Conservation (phyloP, 129 eudicot genomes). For the Escallonia herrerae region DNA sequence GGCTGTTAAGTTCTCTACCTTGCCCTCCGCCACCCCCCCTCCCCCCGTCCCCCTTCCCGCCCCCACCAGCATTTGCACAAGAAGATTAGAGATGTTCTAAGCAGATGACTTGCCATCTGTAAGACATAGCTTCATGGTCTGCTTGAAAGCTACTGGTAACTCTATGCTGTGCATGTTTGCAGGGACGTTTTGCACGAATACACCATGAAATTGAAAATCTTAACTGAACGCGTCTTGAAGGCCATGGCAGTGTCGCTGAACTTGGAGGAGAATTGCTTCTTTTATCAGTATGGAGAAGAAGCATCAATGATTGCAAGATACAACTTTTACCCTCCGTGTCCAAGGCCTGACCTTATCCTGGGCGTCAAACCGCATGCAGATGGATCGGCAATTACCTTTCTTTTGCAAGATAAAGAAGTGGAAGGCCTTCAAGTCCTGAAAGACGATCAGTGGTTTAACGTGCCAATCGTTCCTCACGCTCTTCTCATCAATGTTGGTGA, state of each 20-base stretch:
- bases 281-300: constrained; percentile 27
- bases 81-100: too few relatives aligned
- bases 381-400: constrained; percentile 39
- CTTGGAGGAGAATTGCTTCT: constrained; percentile 29
- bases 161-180: background rate
- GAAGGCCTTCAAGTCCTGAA: constrained; percentile 44
- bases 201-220: background rate
- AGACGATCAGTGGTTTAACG: constrained; percentile 42
- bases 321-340: constrained; percentile 42
- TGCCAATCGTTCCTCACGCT: constrained; percentile 35
- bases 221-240: constrained; percentile 16
- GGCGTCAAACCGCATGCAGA: constrained; percentile 45
- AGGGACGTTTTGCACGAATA: constrained; percentile 29
- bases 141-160: background rate
- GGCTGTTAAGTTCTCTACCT: too few relatives aligned
- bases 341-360: constrained; percentile 26
- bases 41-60: too few relatives aligned
- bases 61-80: too few relatives aligned
- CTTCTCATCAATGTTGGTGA: constrained; percentile 43
- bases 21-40: too few relatives aligned
- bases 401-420: constrained; percentile 47
- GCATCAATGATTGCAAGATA: constrained; percentile 24
- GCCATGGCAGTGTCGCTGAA: constrained; percentile 39
- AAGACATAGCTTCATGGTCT: too few relatives aligned
- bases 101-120: too few relatives aligned